Percentiles rank a stretch among this genome's conserved stretches.
Conservation (phyloP, 331 rosid genomes). For the Malus hybrid region DNA sequence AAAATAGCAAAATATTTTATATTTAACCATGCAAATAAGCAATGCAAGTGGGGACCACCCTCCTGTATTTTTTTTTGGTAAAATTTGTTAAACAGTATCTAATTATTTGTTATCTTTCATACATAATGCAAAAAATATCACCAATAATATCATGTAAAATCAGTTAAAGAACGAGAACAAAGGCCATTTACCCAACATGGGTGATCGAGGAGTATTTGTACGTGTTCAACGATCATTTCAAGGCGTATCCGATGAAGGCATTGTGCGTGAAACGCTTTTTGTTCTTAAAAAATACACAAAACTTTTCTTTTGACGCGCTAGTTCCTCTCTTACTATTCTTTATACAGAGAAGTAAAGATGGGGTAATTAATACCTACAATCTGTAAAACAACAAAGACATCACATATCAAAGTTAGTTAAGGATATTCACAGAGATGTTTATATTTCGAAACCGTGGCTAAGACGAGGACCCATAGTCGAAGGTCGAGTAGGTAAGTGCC, state of each 20-base stretch:
- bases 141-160: no score
- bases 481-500: not conserved
- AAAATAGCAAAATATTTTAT: no score
- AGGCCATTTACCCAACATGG: not conserved
- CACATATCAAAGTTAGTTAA: not conserved
- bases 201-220: not conserved
- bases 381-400: not conserved
- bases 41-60: not conserved
- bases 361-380: not conserved
- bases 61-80: not conserved
- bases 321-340: not conserved
- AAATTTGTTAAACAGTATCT: not conserved
- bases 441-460: not conserved
- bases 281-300: no score
- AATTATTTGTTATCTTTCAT: not conserved
- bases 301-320: not conserved
- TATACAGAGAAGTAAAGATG: not conserved
- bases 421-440: not conserved
- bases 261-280: no score
- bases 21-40: not conserved
- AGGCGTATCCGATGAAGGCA: fast-evolving
- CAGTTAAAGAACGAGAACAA: no score
- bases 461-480: not conserved
- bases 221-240: not conserved
- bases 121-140: not conserved